These are phyloP conservation scores for Citrus glauca DNA, from an alignment of 345 rosid species.

Conservation along the genomic window DNA sequence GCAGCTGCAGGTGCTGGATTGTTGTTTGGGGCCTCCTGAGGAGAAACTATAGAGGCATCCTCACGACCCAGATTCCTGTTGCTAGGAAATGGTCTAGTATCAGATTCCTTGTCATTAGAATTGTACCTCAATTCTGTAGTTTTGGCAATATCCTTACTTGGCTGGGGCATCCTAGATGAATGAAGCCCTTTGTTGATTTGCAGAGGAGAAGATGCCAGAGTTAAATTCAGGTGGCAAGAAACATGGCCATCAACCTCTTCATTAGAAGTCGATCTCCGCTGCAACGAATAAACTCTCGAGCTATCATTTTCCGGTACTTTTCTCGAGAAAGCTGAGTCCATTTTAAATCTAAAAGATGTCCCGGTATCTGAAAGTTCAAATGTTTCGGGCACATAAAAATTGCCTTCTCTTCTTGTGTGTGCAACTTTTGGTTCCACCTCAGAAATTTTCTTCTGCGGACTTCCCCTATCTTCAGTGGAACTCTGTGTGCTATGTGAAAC, in stretches of 20 bases:
- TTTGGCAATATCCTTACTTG: constrained; percentile 34
- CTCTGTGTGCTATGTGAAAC: constrained; percentile 77
- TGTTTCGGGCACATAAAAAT: constrained; percentile 49
- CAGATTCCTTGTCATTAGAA: constrained; percentile 32
- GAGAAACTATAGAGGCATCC: constrained; percentile 21
- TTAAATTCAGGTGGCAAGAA: constrained; percentile 79
- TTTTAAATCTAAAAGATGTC: constrained; percentile 46
- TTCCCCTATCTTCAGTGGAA: constrained; percentile 62
- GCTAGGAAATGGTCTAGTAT: constrained; percentile 15
- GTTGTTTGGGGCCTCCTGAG: constrained; percentile 37
- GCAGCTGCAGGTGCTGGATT: constrained; percentile 48
- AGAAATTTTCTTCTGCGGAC: constrained; percentile 42
- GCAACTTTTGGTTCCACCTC: constrained; percentile 47
- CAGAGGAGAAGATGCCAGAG: constrained; percentile 75
- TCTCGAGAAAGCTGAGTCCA: constrained; percentile 37
- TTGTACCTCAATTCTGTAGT: constrained; percentile 25
- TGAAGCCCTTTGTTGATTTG: constrained; percentile 45
- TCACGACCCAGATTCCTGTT: constrained; percentile 21
- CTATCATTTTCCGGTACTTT: constrained; percentile 38
- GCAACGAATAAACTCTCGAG: constrained; percentile 32
- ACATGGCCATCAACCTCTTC: constrained; percentile 71
- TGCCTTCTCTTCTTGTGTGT: constrained; percentile 43
- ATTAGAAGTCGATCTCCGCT: constrained; percentile 38
- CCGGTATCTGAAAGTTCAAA: constrained; percentile 85
- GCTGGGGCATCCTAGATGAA: constrained; percentile 35